Evolutionary conservation across 2,329 filamentous ascomycete genomes (phyloP), one percentile per base, ranked within the genome.

Genomic region (Aspergillus ochraceoroseus): DNA sequence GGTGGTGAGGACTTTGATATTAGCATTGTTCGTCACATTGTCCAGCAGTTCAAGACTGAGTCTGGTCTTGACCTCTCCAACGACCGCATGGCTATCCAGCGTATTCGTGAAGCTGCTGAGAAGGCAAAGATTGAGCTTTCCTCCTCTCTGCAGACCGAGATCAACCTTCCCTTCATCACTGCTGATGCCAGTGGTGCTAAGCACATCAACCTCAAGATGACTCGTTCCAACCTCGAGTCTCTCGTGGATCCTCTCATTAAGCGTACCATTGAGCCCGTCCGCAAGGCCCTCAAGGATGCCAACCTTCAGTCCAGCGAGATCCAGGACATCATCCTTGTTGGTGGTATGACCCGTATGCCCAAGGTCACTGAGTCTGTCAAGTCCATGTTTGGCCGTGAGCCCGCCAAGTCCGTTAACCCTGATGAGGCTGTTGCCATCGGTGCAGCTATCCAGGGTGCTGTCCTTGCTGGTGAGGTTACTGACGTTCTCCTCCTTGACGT

Each of bases 81-180:
- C 63, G 90, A 96, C 75, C 88, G 90, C 68, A 95, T 95, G 89
- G 90, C 90, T 58, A 94, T 96, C 64, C 90, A 95, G 80, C 84
- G 90, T 81, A 95, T 96, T 68, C 89, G 90, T 73, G 90, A 95
- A 76, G 90, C 89, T 56, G 88, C 89, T 56, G 90, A 96, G 80
- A 95, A 95, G 82, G 90, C 90, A 65, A 96, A 96, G 87, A 95
- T 95, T 62, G 90, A 95, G 75, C 77, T 96, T 55, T 96, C 90
- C 8, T 95, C 89, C 22, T 89, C 89, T 43, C 80, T 89, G 55
- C 87, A 94, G 70, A 96, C 90, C 55, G 90, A 95, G 63, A 95
- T 96, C 74, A 95, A 94, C 78, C 81, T 96, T 64, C 90, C 90
- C 54, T 96, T 96, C 80, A 95, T 96, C 72, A 95, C 89, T 66